Evolutionary conservation across 2,329 filamentous ascomycete species (phyloP).

Genomic region (Bisporella sp.): DNA sequence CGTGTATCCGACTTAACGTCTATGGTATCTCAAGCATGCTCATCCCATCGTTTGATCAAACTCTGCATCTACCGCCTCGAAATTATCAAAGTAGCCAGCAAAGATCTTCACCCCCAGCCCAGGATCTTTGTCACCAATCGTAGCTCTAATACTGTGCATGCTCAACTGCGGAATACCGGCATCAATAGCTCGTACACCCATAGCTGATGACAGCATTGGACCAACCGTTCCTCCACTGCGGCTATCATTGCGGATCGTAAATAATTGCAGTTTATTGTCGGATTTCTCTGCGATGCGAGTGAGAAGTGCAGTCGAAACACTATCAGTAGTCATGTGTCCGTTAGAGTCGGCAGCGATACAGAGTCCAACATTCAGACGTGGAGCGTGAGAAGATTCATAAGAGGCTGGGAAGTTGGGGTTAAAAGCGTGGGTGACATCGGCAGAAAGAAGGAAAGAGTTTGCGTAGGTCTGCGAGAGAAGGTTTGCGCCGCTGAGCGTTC

Average conservation of each 20-base stretch:
- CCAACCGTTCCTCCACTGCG: conserved; percentile 92
- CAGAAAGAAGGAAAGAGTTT: conserved; percentile 85
- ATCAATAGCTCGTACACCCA: conserved; percentile 79
- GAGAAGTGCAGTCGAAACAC: conserved; percentile 74
- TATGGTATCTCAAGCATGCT: too few relatives aligned
- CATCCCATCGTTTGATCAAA: conserved; percentile 43
- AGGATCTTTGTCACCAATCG: conserved; percentile 78
- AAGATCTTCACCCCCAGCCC: conserved; percentile 84
- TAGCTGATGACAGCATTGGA: conserved; percentile 73
- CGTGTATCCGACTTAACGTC: too few relatives aligned
- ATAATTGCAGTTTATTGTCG: conserved; percentile 69
- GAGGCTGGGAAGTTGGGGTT: conserved; percentile 86
- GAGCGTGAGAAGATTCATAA: conserved; percentile 81
- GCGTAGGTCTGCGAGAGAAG: conserved; percentile 78
- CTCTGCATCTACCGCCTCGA: conserved; percentile 76
- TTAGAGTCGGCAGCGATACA: conserved; percentile 77
- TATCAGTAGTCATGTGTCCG: conserved; percentile 94
- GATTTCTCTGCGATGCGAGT: conserved; percentile 69
- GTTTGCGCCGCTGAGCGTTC: conserved; percentile 39
- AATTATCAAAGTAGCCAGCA: conserved; percentile 81
- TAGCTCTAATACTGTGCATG: conserved; percentile 91
- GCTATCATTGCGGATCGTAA: conserved; percentile 92
- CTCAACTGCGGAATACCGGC: conserved; percentile 85
- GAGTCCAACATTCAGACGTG: conserved; percentile 82
- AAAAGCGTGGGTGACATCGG: conserved; percentile 88